Evolutionary conservation across 2,329 filamentous ascomycete genomes (phyloP), one percentile per base, ranked within the genome.

Genomic region (Massarina eburnea): DNA sequence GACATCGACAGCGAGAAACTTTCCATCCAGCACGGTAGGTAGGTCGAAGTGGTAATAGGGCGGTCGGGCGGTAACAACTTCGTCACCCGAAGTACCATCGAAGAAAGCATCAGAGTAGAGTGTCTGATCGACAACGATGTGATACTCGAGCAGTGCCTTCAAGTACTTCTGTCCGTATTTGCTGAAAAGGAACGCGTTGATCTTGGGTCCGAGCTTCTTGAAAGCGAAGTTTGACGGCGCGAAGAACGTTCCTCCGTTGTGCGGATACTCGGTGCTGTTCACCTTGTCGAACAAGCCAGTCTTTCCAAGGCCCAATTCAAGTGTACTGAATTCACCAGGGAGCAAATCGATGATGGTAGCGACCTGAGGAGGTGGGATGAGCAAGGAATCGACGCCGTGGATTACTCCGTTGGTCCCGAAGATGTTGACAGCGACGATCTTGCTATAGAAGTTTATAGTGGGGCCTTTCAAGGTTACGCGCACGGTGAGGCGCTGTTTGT

Each of bases 121-220:
- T 0, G 88, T 91, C 48, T 84, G 79, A 60, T 88, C 82, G 33
- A 83, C 79, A 1, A 86, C 86, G 39, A 91, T 78, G 61, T 92
- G 88, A 65, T 95, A 95, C 73, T 89, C 77, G 14, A 95, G 76
- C 36, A 96, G 74, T 0, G 89, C 89, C 54, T 81, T 83, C 15
- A 96, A 80, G 65, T 89, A 95, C 67, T 85, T 85, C 52, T 80
- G 75, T 1, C 91, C 91, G 41, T 78, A 80, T 21, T 81, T 76
- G 47, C 86, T 88, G 78, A 96, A 96, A 3, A 96, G 77, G 78
- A 95, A 96, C 18, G 84, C 88, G 63, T 92, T 95, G 59, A 86
- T 81, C 44, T 68, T 76, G 1, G 81, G 79, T 0, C 90, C 89
- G 1, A 96, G 83, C 54, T 81, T 81, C 58, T 79, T 65, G 74